Evolutionary conservation across 257 asterid species (phyloP), one percentile per base, ranked within the genome.

Genomic region (Parsonsia alboflavescens): DNA sequence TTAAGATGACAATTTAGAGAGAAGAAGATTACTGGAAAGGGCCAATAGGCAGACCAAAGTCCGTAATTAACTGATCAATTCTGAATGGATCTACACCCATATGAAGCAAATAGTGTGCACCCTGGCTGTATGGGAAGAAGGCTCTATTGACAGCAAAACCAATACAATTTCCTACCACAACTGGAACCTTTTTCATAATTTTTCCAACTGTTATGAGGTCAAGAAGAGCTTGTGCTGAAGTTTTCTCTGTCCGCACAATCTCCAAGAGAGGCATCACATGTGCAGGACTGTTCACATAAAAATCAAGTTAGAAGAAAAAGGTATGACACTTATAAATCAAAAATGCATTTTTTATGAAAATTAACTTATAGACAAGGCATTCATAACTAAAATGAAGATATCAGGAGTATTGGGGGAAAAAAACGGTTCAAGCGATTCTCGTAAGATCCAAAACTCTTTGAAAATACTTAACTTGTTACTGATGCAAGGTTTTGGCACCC

Each of bases 131-230:
- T 19, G 98, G 99, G 74, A 92, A 95, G 89, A 95, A 95, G 77
- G 98, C 80, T 80, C 98, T 85, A 67, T 95, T 95, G 76, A 95
- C 99, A 74, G 98, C 98, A 91, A 95, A 95, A 68, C 99, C 99
- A 48, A 94, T 88, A 88, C 99, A 95, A 80, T 95, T 95, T 78
- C 97, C 89, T 80, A 95, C 99, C 71, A 91, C 94, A 62, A 95
- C 97, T 65, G 99, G 95, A 76, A 92, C 96, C 84, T 95, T 95
- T 89, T 92, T 92, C 65, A 95, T 95, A 70, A 81, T 75, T 87
- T 95, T 95, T 78, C 99, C 99, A 74, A 91, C 89, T 76, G 89
- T 81, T 90, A 95, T 86, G 73, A 95, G 89, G 79, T 95, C 98
- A 71, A 95, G 93, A 79, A 93, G 86, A 75, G 86, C 93, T 89